Percentiles rank a stretch among this genome's conserved stretches.
These are phyloP conservation scores for Erysiphe pulchra DNA, from an alignment of 2,329 filamentous ascomycete genomes.

Conservation along the genomic window DNA sequence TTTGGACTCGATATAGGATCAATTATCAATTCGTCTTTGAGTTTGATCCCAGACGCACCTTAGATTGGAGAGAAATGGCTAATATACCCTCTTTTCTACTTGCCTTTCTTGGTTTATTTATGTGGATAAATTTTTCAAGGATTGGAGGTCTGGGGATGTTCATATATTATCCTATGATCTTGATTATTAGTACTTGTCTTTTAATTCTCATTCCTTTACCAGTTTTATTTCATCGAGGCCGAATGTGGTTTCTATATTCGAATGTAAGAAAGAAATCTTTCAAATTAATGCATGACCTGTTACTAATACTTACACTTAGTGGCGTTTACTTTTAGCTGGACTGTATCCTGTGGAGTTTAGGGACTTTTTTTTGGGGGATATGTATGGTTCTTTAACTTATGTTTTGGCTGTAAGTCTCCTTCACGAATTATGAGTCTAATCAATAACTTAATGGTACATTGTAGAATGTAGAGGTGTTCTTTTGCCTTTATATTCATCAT, in stretches of 20 bases:
- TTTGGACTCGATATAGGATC: constrained; percentile 67
- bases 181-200: constrained; percentile 40
- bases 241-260: constrained; percentile 74
- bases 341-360: constrained; percentile 86
- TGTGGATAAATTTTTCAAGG: constrained; percentile 72
- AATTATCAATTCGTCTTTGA: constrained; percentile 97
- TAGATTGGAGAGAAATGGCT: constrained; percentile 74
- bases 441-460: constrained; percentile 6
- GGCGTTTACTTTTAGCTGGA: constrained; percentile 62
- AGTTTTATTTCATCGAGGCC: constrained; percentile 47
- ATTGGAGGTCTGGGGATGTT: constrained; percentile 43
- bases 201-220: constrained; percentile 55
- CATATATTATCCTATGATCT: constrained; percentile 63
- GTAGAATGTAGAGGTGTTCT: constrained; percentile 77
- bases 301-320: constrained; percentile 24
- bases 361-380: constrained; percentile 93
- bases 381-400: constrained; percentile 91
- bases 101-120: constrained; percentile 48
- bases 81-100: constrained; percentile 73
- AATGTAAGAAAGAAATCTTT: constrained; percentile 29
- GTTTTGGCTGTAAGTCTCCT: constrained; percentile 44
- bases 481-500: constrained; percentile 62
- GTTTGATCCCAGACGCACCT: constrained; percentile 60
- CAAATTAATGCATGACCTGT: not conserved
- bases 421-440: no score